These are phyloP conservation scores for Suillus plorans DNA, from an alignment of 768 basidiomycete genomes.

Conservation along the genomic window DNA sequence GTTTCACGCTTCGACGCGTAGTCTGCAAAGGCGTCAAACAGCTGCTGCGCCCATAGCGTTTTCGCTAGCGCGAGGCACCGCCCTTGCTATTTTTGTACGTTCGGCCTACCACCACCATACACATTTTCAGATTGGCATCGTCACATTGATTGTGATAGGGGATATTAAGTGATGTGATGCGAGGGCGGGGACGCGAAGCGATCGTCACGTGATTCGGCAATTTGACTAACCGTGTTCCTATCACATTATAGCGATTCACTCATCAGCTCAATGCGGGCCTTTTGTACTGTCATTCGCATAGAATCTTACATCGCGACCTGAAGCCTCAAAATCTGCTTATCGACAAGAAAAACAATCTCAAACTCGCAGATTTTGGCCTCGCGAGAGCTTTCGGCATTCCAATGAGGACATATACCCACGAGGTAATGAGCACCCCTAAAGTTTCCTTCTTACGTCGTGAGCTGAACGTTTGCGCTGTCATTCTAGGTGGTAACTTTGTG, in stretches of 20 bases:
- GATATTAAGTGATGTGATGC: conserved; percentile 6
- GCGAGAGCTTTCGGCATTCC: conserved; percentile 98
- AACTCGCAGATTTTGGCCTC: conserved; percentile 95
- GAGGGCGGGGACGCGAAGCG: conserved; percentile 14
- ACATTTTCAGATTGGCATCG: conserved; percentile 7
- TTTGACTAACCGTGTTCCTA: not conserved
- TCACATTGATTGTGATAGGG: conserved; percentile 23
- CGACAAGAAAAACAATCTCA: conserved; percentile 85
- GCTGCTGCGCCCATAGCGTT: not conserved
- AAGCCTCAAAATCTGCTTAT: conserved; percentile 97
- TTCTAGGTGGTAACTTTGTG: conserved; percentile 94
- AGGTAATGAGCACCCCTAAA: conserved; percentile 49
- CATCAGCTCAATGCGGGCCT: conserved; percentile 90
- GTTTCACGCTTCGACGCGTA: conserved; percentile 6
- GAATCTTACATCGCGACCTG: conserved; percentile 95
- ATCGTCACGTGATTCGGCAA: conserved; percentile 31
- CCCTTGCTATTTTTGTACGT: not conserved
- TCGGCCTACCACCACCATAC: not conserved
- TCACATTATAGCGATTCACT: conserved; percentile 82
- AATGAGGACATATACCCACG: conserved; percentile 98
- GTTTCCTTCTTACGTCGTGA: conserved; percentile 1
- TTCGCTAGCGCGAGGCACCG: not conserved
- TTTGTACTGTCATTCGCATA: conserved; percentile 91
- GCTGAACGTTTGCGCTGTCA: conserved; percentile 8
- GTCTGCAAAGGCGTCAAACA: conserved; percentile 12